A percentile compares a stretch with the other conserved stretches of the same genome.
Evolutionary conservation across 2,329 filamentous ascomycete species (phyloP).

Genomic region (Colletotrichum paranaense): DNA sequence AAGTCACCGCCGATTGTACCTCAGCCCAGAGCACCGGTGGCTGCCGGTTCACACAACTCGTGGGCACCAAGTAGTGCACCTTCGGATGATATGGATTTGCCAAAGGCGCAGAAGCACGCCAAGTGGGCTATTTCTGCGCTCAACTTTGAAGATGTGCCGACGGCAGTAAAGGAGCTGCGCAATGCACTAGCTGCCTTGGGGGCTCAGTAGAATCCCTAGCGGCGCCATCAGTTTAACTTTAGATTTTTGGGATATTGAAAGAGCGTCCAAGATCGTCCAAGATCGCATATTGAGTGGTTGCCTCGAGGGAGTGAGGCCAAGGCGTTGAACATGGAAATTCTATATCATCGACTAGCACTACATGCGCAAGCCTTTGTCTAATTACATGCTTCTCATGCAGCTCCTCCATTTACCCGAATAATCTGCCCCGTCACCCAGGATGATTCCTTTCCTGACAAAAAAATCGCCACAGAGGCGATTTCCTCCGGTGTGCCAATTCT

Average conservation of each 20-base stretch:
- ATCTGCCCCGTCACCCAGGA: constrained; percentile 58
- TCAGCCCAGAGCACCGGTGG: constrained; percentile 15
- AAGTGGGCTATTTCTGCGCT: constrained; percentile 97
- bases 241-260: neutral
- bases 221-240: neutral
- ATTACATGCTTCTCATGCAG: constrained; percentile 26
- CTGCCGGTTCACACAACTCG: constrained; percentile 35
- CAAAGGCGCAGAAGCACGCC: constrained; percentile 91
- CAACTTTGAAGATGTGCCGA: constrained; percentile 95
- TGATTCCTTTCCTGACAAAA: constrained; percentile 45
- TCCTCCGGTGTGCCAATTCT: constrained; percentile 46
- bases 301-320: neutral
- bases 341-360: neutral
- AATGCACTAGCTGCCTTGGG: constrained; percentile 79
- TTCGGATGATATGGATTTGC: constrained; percentile 66
- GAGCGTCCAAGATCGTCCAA: neutral
- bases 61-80: constrained; percentile 25
- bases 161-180: constrained; percentile 86
- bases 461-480: constrained; percentile 52
- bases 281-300: neutral
- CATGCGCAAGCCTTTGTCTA: neutral
- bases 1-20: constrained; percentile 34
- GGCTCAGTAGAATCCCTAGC: constrained; percentile 49
- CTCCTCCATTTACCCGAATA: constrained; percentile 51
- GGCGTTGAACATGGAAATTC: neutral